Conservation (phyloP, 768 basidiomycete genomes). For the Tubosaeta brunneosetosa region DNA sequence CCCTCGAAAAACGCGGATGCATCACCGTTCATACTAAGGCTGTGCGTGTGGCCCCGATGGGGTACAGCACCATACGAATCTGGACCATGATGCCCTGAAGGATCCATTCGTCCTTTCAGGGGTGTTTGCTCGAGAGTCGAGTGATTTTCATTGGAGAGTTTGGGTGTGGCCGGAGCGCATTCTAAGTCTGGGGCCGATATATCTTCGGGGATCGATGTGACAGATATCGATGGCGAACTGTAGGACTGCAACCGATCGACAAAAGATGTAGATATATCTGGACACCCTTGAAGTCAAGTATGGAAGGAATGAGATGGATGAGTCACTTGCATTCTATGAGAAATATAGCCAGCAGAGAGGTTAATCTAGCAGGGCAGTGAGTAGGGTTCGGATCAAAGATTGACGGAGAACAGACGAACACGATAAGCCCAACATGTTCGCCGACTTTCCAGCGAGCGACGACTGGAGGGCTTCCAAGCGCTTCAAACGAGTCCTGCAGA, state of each 20-base stretch:
- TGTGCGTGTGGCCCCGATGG: slow-evolving; percentile 1
- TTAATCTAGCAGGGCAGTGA: slow-evolving; percentile 40
- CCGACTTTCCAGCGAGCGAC: slow-evolving; percentile 47
- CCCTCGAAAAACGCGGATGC: slow-evolving; percentile 27
- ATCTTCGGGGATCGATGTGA: slow-evolving; percentile 24
- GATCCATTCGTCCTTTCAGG: slow-evolving; percentile 8
- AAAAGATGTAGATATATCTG: slow-evolving; percentile 71
- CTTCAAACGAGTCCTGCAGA: slow-evolving; percentile 69
- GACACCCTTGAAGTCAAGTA: background rate
- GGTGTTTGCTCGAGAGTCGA: slow-evolving; percentile 16
- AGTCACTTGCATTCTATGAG: slow-evolving; percentile 66
- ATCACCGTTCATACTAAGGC: background rate
- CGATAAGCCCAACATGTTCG: slow-evolving; percentile 63
- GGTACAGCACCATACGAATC: slow-evolving; percentile 21
- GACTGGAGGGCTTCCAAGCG: slow-evolving; percentile 46
- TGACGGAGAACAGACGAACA: slow-evolving; percentile 46
- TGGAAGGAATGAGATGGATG: background rate
- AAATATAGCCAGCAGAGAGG: slow-evolving; percentile 67
- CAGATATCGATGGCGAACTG: slow-evolving; percentile 47
- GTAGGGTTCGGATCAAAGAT: background rate
- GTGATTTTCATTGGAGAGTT: slow-evolving; percentile 1
- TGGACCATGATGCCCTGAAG: background rate
- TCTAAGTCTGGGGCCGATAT: slow-evolving; percentile 15
- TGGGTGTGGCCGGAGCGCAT: background rate
- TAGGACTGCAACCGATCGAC: slow-evolving; percentile 68